Evolutionary conservation across 1,284 basidiomycete genomes (phyloP), one percentile per base, ranked within the genome.

Genomic region (Rhodotorula sp.): DNA sequence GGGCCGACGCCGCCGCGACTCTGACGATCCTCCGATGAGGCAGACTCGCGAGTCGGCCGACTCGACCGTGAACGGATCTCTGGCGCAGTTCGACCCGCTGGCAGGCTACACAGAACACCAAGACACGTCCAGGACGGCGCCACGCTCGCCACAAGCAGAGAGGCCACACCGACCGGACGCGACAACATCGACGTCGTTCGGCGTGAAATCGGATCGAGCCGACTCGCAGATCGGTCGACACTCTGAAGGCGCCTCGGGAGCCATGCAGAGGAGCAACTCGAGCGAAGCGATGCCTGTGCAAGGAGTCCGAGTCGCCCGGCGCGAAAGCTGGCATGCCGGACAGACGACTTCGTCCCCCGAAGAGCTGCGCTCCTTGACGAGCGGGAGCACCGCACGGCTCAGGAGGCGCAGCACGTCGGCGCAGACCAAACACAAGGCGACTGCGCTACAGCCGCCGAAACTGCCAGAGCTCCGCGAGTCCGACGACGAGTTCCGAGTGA

Each of bases 401-500:
- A 37, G 49, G 30, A n/a, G 62, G n/a, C 26, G 54, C n/a, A 57
- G 26, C 30, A 45, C 37, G 7, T 30, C 17, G n/a, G 53, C 29
- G 10, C 26, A 29, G 20, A 17, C 5, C 30, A 6, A 24, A 20
- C 12, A 57, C 33, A 57, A 29, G 30, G 60, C n/a, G 33, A 3
- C 44, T 18, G 62, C 29, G 51, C 51, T 46, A 7, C 62, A 62
- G 48, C 74, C 74, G 22, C 73, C 73, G 4, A 59, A 62, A 51
- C 46, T 62, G 20, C 62, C 60, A 4, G 57, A 67, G 4, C 26
- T 75, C 42, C 71, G 53, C 17, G 59, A 61, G 26, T 64, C 69
- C n/a, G 71, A 75, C 17, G 71, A 73, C 18, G 63, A 69, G n/a
- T 73, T 67, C 63, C 55, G 61, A 44, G 56, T 63, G 53, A 56